Base-by-base conservation (phyloP, 768 basidiomycete species). In the Chalciporus piperatus region DNA sequence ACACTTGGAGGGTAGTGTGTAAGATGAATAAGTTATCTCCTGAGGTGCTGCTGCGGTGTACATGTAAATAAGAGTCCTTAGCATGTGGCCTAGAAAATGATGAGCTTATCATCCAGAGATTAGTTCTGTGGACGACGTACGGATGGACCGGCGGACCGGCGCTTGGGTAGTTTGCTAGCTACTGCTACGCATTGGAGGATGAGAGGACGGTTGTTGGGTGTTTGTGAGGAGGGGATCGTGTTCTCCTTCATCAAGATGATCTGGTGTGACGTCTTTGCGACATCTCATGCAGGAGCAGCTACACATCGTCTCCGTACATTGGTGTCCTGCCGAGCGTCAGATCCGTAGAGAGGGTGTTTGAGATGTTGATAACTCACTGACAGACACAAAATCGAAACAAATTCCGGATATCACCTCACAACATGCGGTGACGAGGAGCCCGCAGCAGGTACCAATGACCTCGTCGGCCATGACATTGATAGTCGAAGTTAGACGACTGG, bases 221-320 rank as follows among this genome's bases (percentile, higher is more conserved):
- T 56, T 50, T 41, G 48, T 13, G 11, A 68, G 39, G 6, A 67
- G 59, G 1, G 66, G 60, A 11, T 47, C 50, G 16, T 48, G 60
- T 50, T 67, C 66, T 9, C 52, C 50, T 27, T 41, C 50, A 23
- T 41, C 42, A 17, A 7, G 27, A 20, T 48, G 54, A n/a, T 66
- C 59, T 40, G 35, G 35, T 16, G 27, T 16, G 4, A 7, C n/a
- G 23, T 45, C 27, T 30, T 4, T 37, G 13, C 16, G 40, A 17
- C 50, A 47, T 8, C 25, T 45, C 8, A 33, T 27, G 43, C 64
- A 61, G 8, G 59, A 42, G 39, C 60, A 69, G 11, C 35, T 45
- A 49, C 68, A 68, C 12, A 70, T 3, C 0, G 55, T 56, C 56
- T 63, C 58, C 2, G 68, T 65, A 9, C 61, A 68, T 16, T 48